Percentiles rank a stretch among this genome's conserved stretches.
These are phyloP conservation scores for Populus hybrid DNA, from an alignment of 441 rosid species.

Conservation along the genomic window DNA sequence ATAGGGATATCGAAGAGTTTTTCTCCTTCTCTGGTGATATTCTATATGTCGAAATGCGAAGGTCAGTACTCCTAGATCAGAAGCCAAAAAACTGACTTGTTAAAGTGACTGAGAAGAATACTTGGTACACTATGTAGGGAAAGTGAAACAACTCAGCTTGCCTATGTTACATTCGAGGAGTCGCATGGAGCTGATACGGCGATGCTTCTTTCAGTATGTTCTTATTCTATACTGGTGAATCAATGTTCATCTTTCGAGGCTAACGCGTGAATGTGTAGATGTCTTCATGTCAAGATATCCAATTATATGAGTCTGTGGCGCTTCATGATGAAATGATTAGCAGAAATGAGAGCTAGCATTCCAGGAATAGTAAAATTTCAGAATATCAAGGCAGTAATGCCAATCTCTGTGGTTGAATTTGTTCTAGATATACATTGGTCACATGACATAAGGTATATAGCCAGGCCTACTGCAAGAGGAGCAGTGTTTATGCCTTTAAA, in stretches of 20 bases:
- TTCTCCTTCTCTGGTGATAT: conserved; percentile 72
- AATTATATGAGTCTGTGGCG: not conserved
- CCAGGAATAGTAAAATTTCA: not conserved
- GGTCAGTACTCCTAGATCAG: conserved; percentile 28
- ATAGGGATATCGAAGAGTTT: conserved; percentile 53
- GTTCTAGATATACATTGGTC: not conserved
- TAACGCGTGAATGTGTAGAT: not conserved
- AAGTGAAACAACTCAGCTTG: conserved; percentile 51
- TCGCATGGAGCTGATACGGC: conserved; percentile 78
- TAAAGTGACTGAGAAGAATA: not conserved
- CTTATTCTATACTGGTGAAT: not conserved
- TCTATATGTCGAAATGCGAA: conserved; percentile 52
- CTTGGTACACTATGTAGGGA: conserved; percentile 40
- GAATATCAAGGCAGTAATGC: not conserved
- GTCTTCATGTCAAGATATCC: not conserved
- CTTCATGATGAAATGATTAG: not conserved
- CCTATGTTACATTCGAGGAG: conserved; percentile 65
- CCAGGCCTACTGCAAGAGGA: not conserved
- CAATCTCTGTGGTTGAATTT: not conserved
- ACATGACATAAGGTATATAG: not conserved
- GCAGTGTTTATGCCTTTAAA: not conserved
- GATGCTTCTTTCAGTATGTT: conserved; percentile 55
- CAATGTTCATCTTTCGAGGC: not conserved
- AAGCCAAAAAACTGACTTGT: not conserved
- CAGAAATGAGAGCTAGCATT: not conserved